Evolutionary conservation across 2,329 filamentous ascomycete species (phyloP).

Genomic region (Aspergillus terreus): DNA sequence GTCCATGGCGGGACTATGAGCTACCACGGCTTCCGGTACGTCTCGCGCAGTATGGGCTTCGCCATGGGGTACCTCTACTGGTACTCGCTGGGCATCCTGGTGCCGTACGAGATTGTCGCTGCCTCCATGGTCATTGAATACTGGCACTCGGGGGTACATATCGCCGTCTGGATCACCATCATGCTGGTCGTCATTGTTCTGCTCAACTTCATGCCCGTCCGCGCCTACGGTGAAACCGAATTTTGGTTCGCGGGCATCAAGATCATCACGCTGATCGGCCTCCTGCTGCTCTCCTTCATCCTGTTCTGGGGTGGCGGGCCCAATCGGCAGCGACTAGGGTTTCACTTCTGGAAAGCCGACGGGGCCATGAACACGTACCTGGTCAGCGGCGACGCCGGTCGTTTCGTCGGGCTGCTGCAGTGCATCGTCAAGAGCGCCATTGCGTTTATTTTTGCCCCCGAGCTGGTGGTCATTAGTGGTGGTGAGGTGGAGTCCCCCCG

Average conservation of each 20-base stretch:
- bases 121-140: constrained; percentile 63
- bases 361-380: constrained; percentile 49
- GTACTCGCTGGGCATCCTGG: constrained; percentile 46
- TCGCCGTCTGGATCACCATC: constrained; percentile 52
- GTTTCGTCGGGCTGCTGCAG: constrained; percentile 51
- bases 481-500: constrained; percentile 58
- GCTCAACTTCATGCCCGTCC: constrained; percentile 48
- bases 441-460: constrained; percentile 54
- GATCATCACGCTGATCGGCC: constrained; percentile 49
- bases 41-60: constrained; percentile 40
- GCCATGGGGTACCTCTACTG: constrained; percentile 46
- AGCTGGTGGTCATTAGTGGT: constrained; percentile 54
- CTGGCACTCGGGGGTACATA: constrained; percentile 49
- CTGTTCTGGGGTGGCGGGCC: constrained; percentile 57
- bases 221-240: constrained; percentile 52
- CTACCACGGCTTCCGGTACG: constrained; percentile 42
- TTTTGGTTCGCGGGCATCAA: constrained; percentile 54
- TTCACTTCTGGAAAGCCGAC: constrained; percentile 48
- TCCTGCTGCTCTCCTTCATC: constrained; percentile 52
- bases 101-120: constrained; percentile 61
- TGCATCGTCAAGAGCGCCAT: constrained; percentile 51
- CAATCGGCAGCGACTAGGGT: constrained; percentile 47
- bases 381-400: constrained; percentile 43
- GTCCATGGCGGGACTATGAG: constrained; percentile 44
- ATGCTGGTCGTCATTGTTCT: constrained; percentile 56